Conservation (phyloP, 306 rosid species). For the Phaseolus lunatus region DNA sequence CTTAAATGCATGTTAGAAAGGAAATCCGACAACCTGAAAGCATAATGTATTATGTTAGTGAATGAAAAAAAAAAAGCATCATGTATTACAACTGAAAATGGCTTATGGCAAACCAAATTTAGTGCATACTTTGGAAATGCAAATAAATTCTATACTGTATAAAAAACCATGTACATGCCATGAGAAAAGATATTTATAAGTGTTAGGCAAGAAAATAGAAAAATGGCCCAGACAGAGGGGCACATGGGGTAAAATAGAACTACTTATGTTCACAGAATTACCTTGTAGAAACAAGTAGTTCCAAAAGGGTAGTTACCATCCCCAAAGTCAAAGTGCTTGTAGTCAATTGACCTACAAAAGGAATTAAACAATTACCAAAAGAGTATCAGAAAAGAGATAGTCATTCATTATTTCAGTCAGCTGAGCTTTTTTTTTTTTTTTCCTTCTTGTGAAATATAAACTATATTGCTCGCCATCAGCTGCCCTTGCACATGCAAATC, state of each 20-base stretch:
- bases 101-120: constrained; percentile 12
- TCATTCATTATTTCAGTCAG: neutral
- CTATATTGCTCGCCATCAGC: constrained; percentile 22
- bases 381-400: neutral
- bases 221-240: constrained; percentile 17
- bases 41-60: constrained; percentile 44
- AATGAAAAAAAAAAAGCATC: neutral
- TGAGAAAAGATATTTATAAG: constrained; percentile 15
- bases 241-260: neutral
- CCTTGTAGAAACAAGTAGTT: constrained; percentile 97
- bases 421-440: constrained; percentile 1
- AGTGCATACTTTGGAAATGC: neutral
- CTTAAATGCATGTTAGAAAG: constrained; percentile 75
- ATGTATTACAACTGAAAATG: constrained; percentile 6
- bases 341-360: constrained; percentile 84
- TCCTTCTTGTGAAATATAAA: neutral
- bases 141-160: constrained; percentile 2
- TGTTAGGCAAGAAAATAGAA: neutral
- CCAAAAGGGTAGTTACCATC: constrained; percentile 98
- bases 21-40: constrained; percentile 89
- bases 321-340: constrained; percentile 98
- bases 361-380: constrained; percentile 31
- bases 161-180: neutral
- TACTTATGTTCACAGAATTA: constrained; percentile 46
- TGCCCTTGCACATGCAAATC: constrained; percentile 20